These are phyloP conservation scores for Trichoderma brevicompactum DNA, from an alignment of 2,329 filamentous ascomycete species.

Conservation along the genomic window DNA sequence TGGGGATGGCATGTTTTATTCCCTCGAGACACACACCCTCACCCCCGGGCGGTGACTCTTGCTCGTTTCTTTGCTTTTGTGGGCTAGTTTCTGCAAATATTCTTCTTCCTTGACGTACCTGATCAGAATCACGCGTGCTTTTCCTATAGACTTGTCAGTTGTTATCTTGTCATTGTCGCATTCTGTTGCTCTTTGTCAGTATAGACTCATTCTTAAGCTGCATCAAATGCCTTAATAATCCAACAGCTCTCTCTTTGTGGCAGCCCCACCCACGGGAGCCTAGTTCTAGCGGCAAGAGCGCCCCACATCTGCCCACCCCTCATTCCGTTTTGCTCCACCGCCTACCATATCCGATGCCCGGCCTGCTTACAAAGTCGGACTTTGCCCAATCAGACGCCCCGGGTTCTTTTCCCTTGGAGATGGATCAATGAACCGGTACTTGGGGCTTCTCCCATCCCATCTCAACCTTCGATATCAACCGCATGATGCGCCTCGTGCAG, in stretches of 20 bases:
- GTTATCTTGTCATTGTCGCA: too few species aligned
- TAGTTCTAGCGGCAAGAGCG: conserved; percentile 6
- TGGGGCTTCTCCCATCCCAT: background rate
- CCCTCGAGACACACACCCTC: background rate
- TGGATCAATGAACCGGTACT: background rate
- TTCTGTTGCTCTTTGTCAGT: too few species aligned
- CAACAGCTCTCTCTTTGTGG: background rate
- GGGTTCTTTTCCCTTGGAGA: background rate
- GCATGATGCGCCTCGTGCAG: background rate
- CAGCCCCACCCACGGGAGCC: conserved; percentile 27
- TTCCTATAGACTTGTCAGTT: too few species aligned
- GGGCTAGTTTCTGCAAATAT: too few species aligned
- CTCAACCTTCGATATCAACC: conserved; percentile 13
- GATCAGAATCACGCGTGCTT: too few species aligned
- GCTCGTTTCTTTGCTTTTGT: too few species aligned
- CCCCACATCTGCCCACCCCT: conserved; percentile 14
- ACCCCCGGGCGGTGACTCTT: conserved; percentile 8
- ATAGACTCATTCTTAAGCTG: too few species aligned
- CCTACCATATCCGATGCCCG: background rate
- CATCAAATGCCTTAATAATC: background rate
- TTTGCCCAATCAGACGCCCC: background rate
- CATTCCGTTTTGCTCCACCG: conserved; percentile 10
- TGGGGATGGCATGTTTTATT: too few species aligned
- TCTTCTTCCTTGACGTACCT: too few species aligned
- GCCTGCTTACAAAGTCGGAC: background rate